Evolutionary conservation across 495 filamentous ascomycete species (phyloP).

Genomic region (Podospora comata): DNA sequence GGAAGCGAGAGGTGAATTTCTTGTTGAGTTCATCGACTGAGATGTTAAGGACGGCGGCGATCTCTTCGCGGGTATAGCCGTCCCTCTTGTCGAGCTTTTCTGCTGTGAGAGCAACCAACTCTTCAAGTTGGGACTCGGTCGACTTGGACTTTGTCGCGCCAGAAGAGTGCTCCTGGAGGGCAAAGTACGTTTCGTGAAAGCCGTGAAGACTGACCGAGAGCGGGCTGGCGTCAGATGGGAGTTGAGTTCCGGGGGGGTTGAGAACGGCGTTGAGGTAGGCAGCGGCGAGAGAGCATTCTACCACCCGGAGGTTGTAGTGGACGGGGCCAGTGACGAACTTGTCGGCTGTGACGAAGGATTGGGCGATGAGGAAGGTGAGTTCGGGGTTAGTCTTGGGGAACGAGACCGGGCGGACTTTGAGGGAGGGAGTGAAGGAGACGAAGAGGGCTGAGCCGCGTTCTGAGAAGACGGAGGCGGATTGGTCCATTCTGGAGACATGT

Average conservation of each 20-base stretch:
- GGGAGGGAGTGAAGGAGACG: slow-evolving; percentile 82
- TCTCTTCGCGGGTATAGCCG: slow-evolving; percentile 86
- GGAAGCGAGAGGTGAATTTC: slow-evolving; percentile 77
- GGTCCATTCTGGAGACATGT: slow-evolving; percentile 73
- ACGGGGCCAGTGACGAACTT: slow-evolving; percentile 91
- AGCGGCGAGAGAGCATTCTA: slow-evolving; percentile 89
- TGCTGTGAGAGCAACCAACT: slow-evolving; percentile 61
- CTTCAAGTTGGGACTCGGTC: slow-evolving; percentile 53
- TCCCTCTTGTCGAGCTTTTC: slow-evolving; percentile 65
- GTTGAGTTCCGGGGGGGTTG: slow-evolving; percentile 55
- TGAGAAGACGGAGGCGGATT: slow-evolving; percentile 94
- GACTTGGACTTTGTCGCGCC: slow-evolving; percentile 30
- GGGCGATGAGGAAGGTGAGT: slow-evolving; percentile 87
- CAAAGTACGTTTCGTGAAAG: slow-evolving; percentile 79
- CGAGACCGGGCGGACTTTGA: slow-evolving; percentile 70
- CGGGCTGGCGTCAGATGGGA: slow-evolving; percentile 78
- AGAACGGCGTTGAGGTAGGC: slow-evolving; percentile 55
- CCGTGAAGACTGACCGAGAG: slow-evolving; percentile 80
- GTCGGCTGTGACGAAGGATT: slow-evolving; percentile 88
- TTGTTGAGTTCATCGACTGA: slow-evolving; percentile 66
- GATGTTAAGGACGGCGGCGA: slow-evolving; percentile 68
- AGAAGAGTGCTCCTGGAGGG: slow-evolving; percentile 49
- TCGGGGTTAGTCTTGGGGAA: slow-evolving; percentile 82
- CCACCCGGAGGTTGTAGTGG: slow-evolving; percentile 94
- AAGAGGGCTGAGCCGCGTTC: slow-evolving; percentile 80